A percentile compares a stretch with the other conserved stretches of the same genome.
Evolutionary conservation across 2,329 filamentous ascomycete species (phyloP).

Genomic region (Xylaria digitata): DNA sequence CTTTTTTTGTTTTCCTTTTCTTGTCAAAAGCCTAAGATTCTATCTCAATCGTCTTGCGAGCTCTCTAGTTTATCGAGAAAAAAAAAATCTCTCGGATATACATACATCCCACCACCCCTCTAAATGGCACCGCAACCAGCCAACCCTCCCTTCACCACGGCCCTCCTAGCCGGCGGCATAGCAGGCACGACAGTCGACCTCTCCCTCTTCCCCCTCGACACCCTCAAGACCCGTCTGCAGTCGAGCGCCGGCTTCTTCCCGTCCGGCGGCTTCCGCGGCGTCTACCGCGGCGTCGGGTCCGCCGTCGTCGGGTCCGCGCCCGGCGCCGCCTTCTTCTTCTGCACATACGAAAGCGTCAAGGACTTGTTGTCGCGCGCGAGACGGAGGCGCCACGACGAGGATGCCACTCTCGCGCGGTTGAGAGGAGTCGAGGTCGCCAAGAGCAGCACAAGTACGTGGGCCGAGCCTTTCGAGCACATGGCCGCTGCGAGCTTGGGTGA

Average conservation of each 20-base stretch:
- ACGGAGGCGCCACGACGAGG: slow-evolving; percentile 19
- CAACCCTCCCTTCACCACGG: slow-evolving; percentile 65
- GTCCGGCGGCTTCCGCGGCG: slow-evolving; percentile 87
- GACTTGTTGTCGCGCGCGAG: slow-evolving; percentile 33
- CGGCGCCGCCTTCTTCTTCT: slow-evolving; percentile 96
- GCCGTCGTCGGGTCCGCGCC: slow-evolving; percentile 92
- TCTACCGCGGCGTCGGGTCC: slow-evolving; percentile 92
- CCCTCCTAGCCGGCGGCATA: slow-evolving; percentile 83
- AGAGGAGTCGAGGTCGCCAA: slow-evolving; percentile 43
- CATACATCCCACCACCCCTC: neutral
- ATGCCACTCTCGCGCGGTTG: slow-evolving; percentile 1
- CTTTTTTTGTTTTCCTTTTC: neutral
- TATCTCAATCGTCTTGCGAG: neutral
- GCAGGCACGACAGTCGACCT: slow-evolving; percentile 97
- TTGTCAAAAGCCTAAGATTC: neutral
- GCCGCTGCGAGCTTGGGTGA: slow-evolving; percentile 86
- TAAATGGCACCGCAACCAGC: slow-evolving; percentile 39
- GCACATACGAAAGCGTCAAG: slow-evolving; percentile 87
- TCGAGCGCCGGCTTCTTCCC: slow-evolving; percentile 80
- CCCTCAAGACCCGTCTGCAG: slow-evolving; percentile 96
- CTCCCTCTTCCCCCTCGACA: slow-evolving; percentile 97
- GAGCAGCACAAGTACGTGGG: slow-evolving; percentile 42
- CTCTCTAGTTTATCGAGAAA: neutral
- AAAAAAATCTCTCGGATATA: slow-evolving; percentile 2
- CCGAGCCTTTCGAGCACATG: slow-evolving; percentile 73